Evolutionary conservation across 208 protist species (phyloP), one percentile per base, ranked within the genome.

Genomic region (Trypanosoma grayi): DNA sequence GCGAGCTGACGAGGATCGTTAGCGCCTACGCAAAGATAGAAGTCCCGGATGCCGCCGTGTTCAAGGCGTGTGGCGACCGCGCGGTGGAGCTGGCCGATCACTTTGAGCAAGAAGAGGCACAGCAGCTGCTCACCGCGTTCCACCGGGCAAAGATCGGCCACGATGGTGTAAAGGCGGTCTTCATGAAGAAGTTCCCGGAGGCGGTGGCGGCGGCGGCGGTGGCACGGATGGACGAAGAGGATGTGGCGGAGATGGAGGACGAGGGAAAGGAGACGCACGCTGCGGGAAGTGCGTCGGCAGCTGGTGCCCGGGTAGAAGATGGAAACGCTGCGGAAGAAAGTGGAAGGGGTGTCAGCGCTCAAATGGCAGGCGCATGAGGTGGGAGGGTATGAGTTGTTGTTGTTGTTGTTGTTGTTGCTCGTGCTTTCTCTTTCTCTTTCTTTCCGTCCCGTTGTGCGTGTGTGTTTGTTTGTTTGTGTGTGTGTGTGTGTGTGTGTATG

Each of bases 1-100:
- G 44, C 0, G 81, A 93, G 28, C 10, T 88, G 43, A 50, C 66
- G 0, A 37, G 60, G n/a, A 66, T 93, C 47, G 64, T 81, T 10
- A 46, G 34, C 34, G 83, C 76, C 58, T 93, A 89, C 56, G 70
- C 66, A 16, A 66, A 33, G 41, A 65, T 92, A 4, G 53, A 73
- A 51, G 70, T 85, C 8, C 52, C 50, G 2, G 79, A 76, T 36
- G 28, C 36, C 37, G 53, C 74, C 2, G 77, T 89, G 27, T 81
- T 79, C 60, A 71, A 85, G 30, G 69, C 60, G 3, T 86, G 69
- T 22, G 75, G 72, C 27, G 44, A 70, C 16, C 82, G 79, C 31
- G 70, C 70, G 24, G 18, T 73, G 44, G 59, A 22, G 11, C 40
- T 79, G 14, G 31, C 58, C 4, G 54, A 86, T 10, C 24, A 44